Conservation (phyloP, 2,329 filamentous ascomycete species). For the Alternaria tenuissima region DNA sequence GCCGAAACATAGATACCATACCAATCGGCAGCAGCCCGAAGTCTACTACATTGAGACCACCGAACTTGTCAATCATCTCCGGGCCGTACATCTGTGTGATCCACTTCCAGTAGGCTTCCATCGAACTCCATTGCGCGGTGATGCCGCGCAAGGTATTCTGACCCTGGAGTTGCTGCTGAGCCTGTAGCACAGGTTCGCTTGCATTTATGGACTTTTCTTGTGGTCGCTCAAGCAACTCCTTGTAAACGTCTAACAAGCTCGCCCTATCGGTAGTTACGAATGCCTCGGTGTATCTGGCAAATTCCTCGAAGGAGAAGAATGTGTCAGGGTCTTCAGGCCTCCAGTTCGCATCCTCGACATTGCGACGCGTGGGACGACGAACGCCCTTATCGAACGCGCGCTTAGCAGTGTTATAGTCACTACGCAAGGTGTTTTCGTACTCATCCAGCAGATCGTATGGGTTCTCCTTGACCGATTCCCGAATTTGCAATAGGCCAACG, state of each 20-base stretch:
- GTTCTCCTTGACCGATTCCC: slow-evolving; percentile 37
- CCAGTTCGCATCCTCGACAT: slow-evolving; percentile 18
- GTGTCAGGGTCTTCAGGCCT: slow-evolving; percentile 24
- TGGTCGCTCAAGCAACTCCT: slow-evolving; percentile 31
- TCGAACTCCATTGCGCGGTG: slow-evolving; percentile 28
- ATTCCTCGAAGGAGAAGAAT: slow-evolving; percentile 43
- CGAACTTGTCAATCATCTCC: slow-evolving; percentile 47
- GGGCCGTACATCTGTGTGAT: slow-evolving; percentile 48
- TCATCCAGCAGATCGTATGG: slow-evolving; percentile 56
- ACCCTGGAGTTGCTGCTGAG: slow-evolving; percentile 27
- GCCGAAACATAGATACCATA: slow-evolving; percentile 47
- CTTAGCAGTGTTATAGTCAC: slow-evolving; percentile 46
- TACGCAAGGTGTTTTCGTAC: slow-evolving; percentile 45
- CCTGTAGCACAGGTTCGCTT: slow-evolving; percentile 31
- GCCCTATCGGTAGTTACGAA: slow-evolving; percentile 17
- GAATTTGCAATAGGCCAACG: slow-evolving; percentile 57
- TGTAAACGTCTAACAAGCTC: slow-evolving; percentile 26
- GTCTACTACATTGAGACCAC: slow-evolving; percentile 46
- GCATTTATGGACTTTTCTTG: slow-evolving; percentile 29
- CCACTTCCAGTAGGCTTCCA: slow-evolving; percentile 51
- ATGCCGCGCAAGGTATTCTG: slow-evolving; percentile 38
- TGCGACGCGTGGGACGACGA: slow-evolving; percentile 6
- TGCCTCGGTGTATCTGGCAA: slow-evolving; percentile 30
- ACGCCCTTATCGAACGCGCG: slow-evolving; percentile 41
- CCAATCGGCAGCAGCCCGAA: slow-evolving; percentile 46